Conservation (phyloP, 1,284 basidiomycete genomes). For the Pseudozyma sp. region DNA sequence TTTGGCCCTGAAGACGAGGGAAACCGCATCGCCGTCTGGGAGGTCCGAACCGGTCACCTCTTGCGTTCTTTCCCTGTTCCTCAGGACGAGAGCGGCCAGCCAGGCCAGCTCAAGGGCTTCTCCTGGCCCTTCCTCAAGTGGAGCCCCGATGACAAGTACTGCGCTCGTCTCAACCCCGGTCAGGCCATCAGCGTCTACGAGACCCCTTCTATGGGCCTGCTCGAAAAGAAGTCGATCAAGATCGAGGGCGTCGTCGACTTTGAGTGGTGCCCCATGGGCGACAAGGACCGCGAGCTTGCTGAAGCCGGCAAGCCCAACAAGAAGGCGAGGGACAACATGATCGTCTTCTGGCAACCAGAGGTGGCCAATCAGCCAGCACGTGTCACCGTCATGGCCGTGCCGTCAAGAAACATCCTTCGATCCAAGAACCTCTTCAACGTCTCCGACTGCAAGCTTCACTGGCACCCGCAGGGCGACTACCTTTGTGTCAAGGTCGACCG, state of each 20-base stretch:
- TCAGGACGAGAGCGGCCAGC: conserved; percentile 59
- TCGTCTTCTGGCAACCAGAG: conserved; percentile 98
- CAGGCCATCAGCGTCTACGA: conserved; percentile 97
- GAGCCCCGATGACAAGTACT: conserved; percentile 96
- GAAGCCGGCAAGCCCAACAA: conserved; percentile 67
- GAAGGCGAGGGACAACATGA: conserved; percentile 85
- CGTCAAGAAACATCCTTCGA: conserved; percentile 83
- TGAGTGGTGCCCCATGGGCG: conserved; percentile 96
- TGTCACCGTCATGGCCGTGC: conserved; percentile 90
- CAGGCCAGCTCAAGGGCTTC: conserved; percentile 74
- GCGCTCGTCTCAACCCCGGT: conserved; percentile 87
- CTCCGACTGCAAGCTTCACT: conserved; percentile 96
- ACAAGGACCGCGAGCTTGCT: conserved; percentile 77
- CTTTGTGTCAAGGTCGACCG: conserved; percentile 99
- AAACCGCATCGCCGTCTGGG: conserved; percentile 97
- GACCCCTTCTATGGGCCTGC: conserved; percentile 89
- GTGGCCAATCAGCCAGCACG: conserved; percentile 94
- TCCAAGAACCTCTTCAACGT: conserved; percentile 99
- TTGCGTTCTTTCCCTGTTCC: conserved; percentile 88
- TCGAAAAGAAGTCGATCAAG: conserved; percentile 97
- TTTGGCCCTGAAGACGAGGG: conserved; percentile 96
- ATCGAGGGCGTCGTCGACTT: conserved; percentile 98
- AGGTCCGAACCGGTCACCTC: conserved; percentile 90
- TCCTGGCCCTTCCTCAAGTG: conserved; percentile 96
- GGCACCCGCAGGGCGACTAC: conserved; percentile 99